Conservation (phyloP, 2,329 filamentous ascomycete genomes). For the Diaporthe capsici region DNA sequence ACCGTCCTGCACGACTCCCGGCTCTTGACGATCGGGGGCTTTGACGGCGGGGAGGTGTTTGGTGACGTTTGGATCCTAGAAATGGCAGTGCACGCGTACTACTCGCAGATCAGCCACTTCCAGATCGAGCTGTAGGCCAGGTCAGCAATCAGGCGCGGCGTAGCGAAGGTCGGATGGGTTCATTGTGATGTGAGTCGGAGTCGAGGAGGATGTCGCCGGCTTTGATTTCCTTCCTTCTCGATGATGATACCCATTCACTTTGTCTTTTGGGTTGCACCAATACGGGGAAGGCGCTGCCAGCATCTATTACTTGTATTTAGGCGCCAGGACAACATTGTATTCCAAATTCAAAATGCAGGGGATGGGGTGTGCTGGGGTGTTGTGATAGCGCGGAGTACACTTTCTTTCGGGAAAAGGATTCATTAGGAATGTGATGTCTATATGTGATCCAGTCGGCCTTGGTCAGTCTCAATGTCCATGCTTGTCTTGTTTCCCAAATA, state of each 20-base stretch:
- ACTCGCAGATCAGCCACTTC: slow-evolving; percentile 81
- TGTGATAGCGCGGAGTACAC: slow-evolving; percentile 16
- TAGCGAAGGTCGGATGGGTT: not conserved
- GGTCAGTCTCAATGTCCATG: not conserved
- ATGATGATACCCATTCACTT: slow-evolving; percentile 39
- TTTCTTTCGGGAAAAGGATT: slow-evolving; percentile 9
- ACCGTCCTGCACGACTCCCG: slow-evolving; percentile 76
- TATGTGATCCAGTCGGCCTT: slow-evolving; percentile 4
- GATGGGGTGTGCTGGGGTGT: not conserved
- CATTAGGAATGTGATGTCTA: slow-evolving; percentile 29
- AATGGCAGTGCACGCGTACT: slow-evolving; percentile 79
- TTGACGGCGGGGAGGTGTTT: slow-evolving; percentile 78
- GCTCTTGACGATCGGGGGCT: slow-evolving; percentile 75
- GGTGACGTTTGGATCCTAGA: slow-evolving; percentile 77
- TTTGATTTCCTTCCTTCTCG: slow-evolving; percentile 11
- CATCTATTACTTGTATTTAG: not conserved
- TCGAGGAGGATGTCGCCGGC: not conserved
- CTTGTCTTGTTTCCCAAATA: not conserved
- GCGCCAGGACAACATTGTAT: not conserved
- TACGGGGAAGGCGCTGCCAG: not conserved
- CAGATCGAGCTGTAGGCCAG: slow-evolving; percentile 72
- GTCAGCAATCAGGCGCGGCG: slow-evolving; percentile 10
- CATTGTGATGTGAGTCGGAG: slow-evolving; percentile 1
- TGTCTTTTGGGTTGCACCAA: not conserved
- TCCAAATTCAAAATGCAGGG: not conserved